These are phyloP conservation scores for Stephanodiscus minutulus DNA, from an alignment of 108 stramenopile genomes.

Conservation along the genomic window DNA sequence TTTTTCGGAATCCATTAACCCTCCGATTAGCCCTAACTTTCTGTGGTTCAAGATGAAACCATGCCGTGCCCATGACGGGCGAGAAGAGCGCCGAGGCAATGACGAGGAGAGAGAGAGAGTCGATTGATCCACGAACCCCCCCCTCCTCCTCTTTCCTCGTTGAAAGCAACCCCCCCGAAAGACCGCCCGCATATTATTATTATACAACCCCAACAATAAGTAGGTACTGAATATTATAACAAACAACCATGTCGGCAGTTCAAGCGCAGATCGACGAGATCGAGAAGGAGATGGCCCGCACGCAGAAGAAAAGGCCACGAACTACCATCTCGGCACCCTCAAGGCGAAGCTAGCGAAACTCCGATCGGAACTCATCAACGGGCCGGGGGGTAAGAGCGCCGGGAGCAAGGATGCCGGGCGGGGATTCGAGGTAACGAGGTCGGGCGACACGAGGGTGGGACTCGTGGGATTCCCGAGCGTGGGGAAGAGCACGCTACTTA, in stretches of 20 bases:
- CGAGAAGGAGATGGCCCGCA: conserved; percentile 96
- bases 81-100: no score
- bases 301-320: conserved; percentile 90
- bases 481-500: conserved; percentile 96
- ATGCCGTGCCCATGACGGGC: no score
- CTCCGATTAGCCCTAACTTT: no score
- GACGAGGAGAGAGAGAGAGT: neutral
- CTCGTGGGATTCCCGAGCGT: conserved; percentile 99
- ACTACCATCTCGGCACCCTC: conserved; percentile 93
- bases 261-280: conserved; percentile 45
- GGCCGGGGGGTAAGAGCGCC: conserved; percentile 80
- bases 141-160: no score
- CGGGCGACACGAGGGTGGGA: conserved; percentile 96
- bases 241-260: conserved; percentile 20
- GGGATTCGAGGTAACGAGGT: conserved; percentile 97
- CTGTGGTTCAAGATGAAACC: no score
- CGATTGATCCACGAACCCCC: neutral
- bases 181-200: no score
- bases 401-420: conserved; percentile 94
- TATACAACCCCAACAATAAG: neutral
- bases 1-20: no score
- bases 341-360: conserved; percentile 98
- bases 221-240: no score
- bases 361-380: conserved; percentile 72
- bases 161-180: no score